Evolutionary conservation across 306 rosid genomes (phyloP), one percentile per base, ranked within the genome.

Genomic region (Quercus rubra): DNA sequence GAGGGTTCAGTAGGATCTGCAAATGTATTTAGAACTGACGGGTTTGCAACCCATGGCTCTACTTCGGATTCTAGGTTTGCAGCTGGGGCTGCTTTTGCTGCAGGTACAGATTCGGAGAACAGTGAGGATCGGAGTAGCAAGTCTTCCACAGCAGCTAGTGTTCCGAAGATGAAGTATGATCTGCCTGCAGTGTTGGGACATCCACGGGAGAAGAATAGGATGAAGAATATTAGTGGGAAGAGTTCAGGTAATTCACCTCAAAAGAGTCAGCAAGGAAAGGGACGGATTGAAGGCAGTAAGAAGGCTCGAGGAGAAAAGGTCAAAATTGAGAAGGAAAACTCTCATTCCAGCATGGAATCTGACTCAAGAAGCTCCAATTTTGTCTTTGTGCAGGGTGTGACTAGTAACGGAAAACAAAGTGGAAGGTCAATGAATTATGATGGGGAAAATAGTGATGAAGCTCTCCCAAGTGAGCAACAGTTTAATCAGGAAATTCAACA

Each of bases 71-170:
- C 97, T 64, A 87, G 92, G 81, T 78, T 86, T 84, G 91, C 91
- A 28, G 74, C 79, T 66, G 92, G 92, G 66, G 73, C 92, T 82
- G 90, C 83, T 76, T 90, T 88, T 88, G 88, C 77, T 69, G 92
- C 80, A 55, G 93, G 90, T 51, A 86, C 94, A 19, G 97, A 91
- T 88, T 94, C 99, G 11, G 99, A 92, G 85, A 86, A 90, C 78
- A 88, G 94, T 58, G 97, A 92, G 87, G 97, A 94, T 86, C 76
- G 87, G 30, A 91, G 94, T 79, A 91, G 99, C 83, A 96, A 89
- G 85, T 91, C 97, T 70, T 93, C 98, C 18, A 91, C 96, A 0
- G 98, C 99, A 27, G 97, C 96, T 51, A 91, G 94, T 70, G 91
- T 77, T 78, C 99, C 97, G 15, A 89, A 82, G 89, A 61, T 20